Evolutionary conservation across 2,329 filamentous ascomycete species (phyloP).

Genomic region (Fusarium neocosmosporiellum): DNA sequence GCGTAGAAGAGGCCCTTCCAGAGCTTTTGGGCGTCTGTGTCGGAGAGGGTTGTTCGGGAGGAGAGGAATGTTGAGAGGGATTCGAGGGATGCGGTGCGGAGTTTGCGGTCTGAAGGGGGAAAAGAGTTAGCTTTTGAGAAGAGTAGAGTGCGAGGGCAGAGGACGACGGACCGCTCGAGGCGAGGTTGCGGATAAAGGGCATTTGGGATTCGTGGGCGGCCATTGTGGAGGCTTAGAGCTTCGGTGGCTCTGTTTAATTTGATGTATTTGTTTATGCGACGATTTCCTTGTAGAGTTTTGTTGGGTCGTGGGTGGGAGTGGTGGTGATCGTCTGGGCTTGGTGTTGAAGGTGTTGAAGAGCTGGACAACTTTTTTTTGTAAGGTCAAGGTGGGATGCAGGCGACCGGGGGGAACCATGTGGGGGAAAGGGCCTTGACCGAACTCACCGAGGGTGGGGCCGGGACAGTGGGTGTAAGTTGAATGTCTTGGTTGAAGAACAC

Average conservation of each 20-base stretch:
- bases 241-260: constrained; percentile 6
- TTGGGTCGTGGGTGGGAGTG: background rate
- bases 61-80: constrained; percentile 84
- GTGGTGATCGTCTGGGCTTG: constrained; percentile 5
- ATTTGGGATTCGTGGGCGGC: constrained; percentile 57
- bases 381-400: constrained; percentile 37
- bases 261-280: background rate
- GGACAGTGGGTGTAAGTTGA: background rate
- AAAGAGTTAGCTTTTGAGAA: background rate
- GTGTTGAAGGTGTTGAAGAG: constrained; percentile 32
- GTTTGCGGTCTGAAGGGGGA: constrained; percentile 73
- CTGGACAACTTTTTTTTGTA: constrained; percentile 39
- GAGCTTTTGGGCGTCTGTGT: constrained; percentile 83
- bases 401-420: constrained; percentile 21
- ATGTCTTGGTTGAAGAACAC: background rate
- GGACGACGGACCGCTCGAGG: constrained; percentile 79
- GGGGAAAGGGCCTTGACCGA: constrained; percentile 38
- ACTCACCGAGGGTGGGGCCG: constrained; percentile 10
- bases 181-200: constrained; percentile 86
- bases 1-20: constrained; percentile 97
- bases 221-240: constrained; percentile 34
- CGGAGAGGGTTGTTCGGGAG: constrained; percentile 67
- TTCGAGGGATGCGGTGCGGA: constrained; percentile 79
- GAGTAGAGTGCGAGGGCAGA: too few relatives aligned
- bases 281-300: background rate